A percentile compares a stretch with the other conserved stretches of the same genome.
Evolutionary conservation across 2,329 filamentous ascomycete genomes (phyloP).

Genomic region (Fusarium sp.): DNA sequence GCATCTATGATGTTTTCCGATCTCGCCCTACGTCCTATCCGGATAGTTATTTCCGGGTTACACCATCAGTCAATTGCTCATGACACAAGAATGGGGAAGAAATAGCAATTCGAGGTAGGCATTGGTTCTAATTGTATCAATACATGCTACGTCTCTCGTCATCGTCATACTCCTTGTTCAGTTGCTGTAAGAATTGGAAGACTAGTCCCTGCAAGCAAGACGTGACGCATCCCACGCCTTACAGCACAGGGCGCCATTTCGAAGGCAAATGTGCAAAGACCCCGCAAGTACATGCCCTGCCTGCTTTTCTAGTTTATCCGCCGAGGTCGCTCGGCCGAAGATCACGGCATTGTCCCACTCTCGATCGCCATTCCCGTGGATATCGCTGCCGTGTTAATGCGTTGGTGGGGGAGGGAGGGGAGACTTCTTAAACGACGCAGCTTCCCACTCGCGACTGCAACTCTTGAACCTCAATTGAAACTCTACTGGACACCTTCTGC

Average conservation of each 20-base stretch:
- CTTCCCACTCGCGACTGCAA: background rate
- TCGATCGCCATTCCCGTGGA: conserved; percentile 26
- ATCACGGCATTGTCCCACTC: conserved; percentile 35
- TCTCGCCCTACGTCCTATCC: background rate
- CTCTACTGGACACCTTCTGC: background rate
- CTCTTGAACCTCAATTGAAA: conserved; percentile 10
- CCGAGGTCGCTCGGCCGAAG: conserved; percentile 13
- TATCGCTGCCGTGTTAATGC: background rate
- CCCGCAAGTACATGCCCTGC: background rate
- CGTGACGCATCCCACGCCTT: background rate
- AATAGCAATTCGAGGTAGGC: background rate
- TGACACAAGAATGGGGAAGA: background rate
- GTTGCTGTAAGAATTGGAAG: background rate
- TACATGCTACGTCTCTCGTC: background rate
- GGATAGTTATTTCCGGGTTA: background rate
- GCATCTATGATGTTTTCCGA: background rate
- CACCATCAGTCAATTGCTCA: background rate
- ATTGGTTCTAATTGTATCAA: background rate
- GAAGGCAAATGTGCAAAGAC: background rate
- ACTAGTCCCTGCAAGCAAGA: background rate
- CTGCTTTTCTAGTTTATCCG: background rate
- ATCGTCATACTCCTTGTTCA: background rate
- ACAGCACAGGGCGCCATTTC: background rate
- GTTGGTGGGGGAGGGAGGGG: conserved; percentile 9
- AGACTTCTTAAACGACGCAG: conserved; percentile 3